Conservation (phyloP, 129 eudicot genomes). For the Centrapalus pauciflorus region DNA sequence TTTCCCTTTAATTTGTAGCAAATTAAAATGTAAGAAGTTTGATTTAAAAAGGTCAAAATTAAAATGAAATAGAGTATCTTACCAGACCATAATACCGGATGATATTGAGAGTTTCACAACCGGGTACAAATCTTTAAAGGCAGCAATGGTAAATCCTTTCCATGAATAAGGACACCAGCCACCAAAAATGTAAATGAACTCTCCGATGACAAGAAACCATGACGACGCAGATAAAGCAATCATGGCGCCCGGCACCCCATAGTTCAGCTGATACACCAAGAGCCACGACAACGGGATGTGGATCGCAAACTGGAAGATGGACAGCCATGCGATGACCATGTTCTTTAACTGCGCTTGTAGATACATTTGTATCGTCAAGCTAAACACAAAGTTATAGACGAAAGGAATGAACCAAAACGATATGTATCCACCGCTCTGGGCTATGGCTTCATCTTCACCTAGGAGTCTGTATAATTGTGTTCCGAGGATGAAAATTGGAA, state of each 20-base stretch:
- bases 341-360: constrained; percentile 76
- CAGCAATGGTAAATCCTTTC: constrained; percentile 64
- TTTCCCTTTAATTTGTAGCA: too few species aligned
- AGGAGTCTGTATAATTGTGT: constrained; percentile 43
- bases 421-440: constrained; percentile 45
- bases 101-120: constrained; percentile 72
- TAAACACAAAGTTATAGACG: constrained; percentile 51
- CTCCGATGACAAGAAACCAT: constrained; percentile 62
- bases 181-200: constrained; percentile 59
- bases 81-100: constrained; percentile 86
- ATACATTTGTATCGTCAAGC: constrained; percentile 67
- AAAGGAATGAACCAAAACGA: constrained; percentile 68
- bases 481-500: constrained; percentile 51
- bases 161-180: constrained; percentile 81
- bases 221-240: constrained; percentile 40
- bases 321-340: constrained; percentile 52
- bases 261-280: constrained; percentile 33
- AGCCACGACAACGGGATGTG: constrained; percentile 59
- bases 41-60: constrained; percentile 19
- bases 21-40: background rate
- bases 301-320: constrained; percentile 38
- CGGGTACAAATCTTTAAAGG: constrained; percentile 61
- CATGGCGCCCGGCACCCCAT: constrained; percentile 62
- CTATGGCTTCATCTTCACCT: constrained; percentile 51
- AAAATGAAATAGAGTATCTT: constrained; percentile 1